These are phyloP conservation scores for Umbelopsis sp. DNA, from an alignment of 371 early-diverging fungal species.

Conservation along the genomic window DNA sequence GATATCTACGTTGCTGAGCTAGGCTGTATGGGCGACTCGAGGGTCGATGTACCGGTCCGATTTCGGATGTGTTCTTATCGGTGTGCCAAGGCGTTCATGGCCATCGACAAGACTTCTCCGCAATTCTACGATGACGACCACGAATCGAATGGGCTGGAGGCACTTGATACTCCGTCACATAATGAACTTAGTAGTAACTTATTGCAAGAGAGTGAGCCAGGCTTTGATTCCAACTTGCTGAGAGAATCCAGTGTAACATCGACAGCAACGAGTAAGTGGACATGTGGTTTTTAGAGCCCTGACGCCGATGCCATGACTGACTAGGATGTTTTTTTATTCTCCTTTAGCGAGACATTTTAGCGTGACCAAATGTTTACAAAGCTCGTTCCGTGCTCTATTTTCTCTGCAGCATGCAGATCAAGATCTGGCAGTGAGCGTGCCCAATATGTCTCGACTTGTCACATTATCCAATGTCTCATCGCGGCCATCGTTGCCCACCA, in stretches of 20 bases:
- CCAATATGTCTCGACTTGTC: background rate
- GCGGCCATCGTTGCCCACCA: background rate
- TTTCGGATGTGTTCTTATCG: constrained; percentile 34
- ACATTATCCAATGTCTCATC: constrained; percentile 9
- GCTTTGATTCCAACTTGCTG: background rate
- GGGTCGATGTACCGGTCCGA: constrained; percentile 35
- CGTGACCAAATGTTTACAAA: background rate
- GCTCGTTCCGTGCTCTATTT: background rate
- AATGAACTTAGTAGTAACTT: background rate
- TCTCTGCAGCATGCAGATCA: background rate
- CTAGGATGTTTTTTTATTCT: background rate
- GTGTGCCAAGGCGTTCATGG: constrained; percentile 24
- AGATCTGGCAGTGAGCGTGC: background rate
- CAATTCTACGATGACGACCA: background rate
- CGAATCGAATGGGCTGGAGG: background rate
- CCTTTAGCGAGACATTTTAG: background rate
- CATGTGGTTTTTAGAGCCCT: background rate
- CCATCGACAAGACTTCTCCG: background rate
- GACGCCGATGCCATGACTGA: background rate
- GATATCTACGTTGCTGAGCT: constrained; percentile 35
- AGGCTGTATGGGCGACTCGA: constrained; percentile 32
- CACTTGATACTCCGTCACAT: background rate
- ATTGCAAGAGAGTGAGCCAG: background rate
- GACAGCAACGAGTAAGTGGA: background rate
- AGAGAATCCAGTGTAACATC: background rate